A percentile compares a stretch with the other conserved stretches of the same genome.
Conservation (phyloP, 805 yeast species). For the Sugiyamaella smithiae region DNA sequence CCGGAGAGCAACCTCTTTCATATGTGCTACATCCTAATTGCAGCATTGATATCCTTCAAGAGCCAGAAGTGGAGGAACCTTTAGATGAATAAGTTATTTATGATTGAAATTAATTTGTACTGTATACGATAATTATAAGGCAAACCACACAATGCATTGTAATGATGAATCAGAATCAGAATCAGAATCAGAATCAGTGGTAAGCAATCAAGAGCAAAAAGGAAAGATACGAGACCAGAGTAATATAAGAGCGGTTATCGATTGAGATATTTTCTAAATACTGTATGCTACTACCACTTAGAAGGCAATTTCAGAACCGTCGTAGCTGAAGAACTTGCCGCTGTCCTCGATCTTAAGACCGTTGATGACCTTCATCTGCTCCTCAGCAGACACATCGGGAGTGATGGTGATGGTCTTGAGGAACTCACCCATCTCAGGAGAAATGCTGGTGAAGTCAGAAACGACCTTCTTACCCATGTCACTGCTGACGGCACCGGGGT, state of each 20-base stretch:
- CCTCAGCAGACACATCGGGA: constrained; percentile 29
- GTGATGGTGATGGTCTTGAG: constrained; percentile 10
- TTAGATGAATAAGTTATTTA: too few relatives aligned
- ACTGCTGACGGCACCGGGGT: not conserved
- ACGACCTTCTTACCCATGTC: constrained; percentile 26
- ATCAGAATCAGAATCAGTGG: too few relatives aligned
- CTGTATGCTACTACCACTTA: too few relatives aligned
- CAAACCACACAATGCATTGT: too few relatives aligned
- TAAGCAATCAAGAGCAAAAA: too few relatives aligned
- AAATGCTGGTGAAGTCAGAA: constrained; percentile 3
- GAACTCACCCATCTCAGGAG: constrained; percentile 7
- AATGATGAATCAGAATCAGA: too few relatives aligned
- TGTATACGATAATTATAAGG: too few relatives aligned
- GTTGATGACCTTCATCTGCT: constrained; percentile 23
- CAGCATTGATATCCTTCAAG: constrained; percentile 12
- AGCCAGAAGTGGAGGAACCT: constrained; percentile 4
- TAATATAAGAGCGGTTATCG: too few relatives aligned
- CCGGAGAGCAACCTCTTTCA: constrained; percentile 12
- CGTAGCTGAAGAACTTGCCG: constrained; percentile 22
- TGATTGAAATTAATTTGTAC: too few relatives aligned
- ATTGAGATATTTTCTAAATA: too few relatives aligned
- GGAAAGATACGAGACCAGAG: too few relatives aligned
- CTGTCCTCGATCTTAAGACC: constrained; percentile 25
- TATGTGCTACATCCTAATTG: constrained; percentile 37
- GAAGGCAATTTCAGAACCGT: constrained; percentile 13